phyloP scores from a whole-genome alignment of 495 filamentous ascomycete genomes.

The Penicillium nucicola region DNA sequence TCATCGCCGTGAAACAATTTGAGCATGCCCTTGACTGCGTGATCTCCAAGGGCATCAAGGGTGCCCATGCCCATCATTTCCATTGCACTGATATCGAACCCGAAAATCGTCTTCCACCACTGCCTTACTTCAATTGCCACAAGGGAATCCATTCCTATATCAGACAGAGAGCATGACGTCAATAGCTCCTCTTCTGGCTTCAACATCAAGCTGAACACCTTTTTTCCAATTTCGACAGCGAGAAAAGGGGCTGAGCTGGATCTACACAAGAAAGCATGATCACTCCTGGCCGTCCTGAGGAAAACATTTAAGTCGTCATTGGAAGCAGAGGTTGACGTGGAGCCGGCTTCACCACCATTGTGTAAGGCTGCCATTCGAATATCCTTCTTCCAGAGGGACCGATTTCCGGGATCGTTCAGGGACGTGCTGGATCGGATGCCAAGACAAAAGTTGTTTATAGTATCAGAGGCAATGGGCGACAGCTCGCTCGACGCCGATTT shows the following conservation, averaged over 20 bases:
- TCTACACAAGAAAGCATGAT: constrained; percentile 1
- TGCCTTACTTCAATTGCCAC: constrained; percentile 43
- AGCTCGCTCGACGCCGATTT: background rate
- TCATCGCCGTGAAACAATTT: background rate
- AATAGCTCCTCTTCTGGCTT: constrained; percentile 23
- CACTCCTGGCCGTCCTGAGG: constrained; percentile 3
- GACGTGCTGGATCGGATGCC: constrained; percentile 5
- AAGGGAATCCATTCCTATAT: constrained; percentile 43
- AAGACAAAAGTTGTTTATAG: constrained; percentile 2
- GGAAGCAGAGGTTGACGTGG: background rate
- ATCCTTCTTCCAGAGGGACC: constrained; percentile 21
- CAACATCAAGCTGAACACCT: constrained; percentile 27
- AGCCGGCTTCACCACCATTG: constrained; percentile 6
- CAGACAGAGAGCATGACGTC: constrained; percentile 31
- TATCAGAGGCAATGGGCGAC: background rate
- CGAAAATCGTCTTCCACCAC: constrained; percentile 35
- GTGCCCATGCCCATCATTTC: constrained; percentile 59
- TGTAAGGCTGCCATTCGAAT: constrained; percentile 25
- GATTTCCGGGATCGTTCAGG: constrained; percentile 6
- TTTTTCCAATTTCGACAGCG: constrained; percentile 43
- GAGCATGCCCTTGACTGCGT: background rate
- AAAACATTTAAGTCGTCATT: constrained; percentile 9
- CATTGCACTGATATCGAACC: constrained; percentile 35
- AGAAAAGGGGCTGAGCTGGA: constrained; percentile 30
- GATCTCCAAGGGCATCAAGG: background rate